Base-by-base conservation (phyloP, 352 stramenopile species). In the Elongisporangium senticosum region DNA sequence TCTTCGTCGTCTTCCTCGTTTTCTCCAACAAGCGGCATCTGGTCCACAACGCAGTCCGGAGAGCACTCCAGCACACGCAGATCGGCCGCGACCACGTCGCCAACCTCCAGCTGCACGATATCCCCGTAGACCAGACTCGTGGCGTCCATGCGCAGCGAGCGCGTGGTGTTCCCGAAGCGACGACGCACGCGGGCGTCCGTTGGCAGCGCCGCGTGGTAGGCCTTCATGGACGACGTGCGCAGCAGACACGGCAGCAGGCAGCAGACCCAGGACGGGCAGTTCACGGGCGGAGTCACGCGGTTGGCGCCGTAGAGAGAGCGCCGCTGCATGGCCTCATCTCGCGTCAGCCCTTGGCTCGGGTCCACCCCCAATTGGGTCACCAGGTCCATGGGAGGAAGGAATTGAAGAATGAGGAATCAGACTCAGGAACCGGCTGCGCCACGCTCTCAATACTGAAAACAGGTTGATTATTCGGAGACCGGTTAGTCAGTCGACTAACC, bases 191-290 rank as follows among this genome's bases (percentile, higher is more conserved):
- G 88, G 17, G 90, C 83, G 68, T 98, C 91, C 17, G 95, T 84
- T 4, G 95, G 90, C 26, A 97, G 74, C 53, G 85, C 80, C 19
- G 68, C 55, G 40, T 87, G 74, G 67, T 96, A 98, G 47, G 81
- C 71, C 69, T 96, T 91, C 90, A 98, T 98, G 50, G 83, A 92
- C 15, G 82, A 64, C 19, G 93, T 90, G 53, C 89, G 84, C 60
- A 96, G 83, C 33, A 98, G 89, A 71, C 93, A 98, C 7, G 95
- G 93, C 53, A 98, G 68, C 55, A 98, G 59, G 60, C 89, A 97
- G 65, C 95, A 98, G 17, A 98, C 66, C 93, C 92, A 98, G 40
- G 89, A 91, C 6, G 95, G 95, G 61, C 93, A 98, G 63, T 97
- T 86, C 3, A 97, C 78, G 1, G 95, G 95, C 37, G 90, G 88